Evolutionary conservation across 768 basidiomycete genomes (phyloP), one percentile per base, ranked within the genome.

Genomic region (Fomitopsis pulvina): DNA sequence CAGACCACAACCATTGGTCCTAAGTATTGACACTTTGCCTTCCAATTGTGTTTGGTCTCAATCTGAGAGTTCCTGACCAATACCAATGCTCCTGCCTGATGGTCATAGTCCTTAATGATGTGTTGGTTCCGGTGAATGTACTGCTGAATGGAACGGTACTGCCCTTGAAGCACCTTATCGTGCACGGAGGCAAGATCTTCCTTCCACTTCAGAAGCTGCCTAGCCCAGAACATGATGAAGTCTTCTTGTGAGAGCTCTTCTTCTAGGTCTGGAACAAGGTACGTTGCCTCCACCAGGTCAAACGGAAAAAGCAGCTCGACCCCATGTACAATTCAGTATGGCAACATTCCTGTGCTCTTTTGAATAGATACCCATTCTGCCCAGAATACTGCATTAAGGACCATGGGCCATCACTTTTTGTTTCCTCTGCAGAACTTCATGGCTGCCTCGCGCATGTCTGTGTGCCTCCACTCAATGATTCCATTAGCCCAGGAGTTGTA

Each of bases 341-440:
- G 70, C 0, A 66, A 69, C 38, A 60, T 67, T 0, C 71, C 70
- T 12, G 65, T 60, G 0, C 59, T 43, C 2, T 60, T 53, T 0
- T 62, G 52, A 0, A 60, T 50, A 0, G 70, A 71, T 0, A 72
- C 57, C 0, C 63, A 48, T 4, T 76, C 69, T 0, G 73, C 60
- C 70, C 70, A 73, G 16, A 75, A 62, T 0, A 67, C 54, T 1
- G 54, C 56, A 5, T 59, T 52, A 0, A 51, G 58, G 0, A 63
- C 46, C 6, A 52, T 38, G 3, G 61, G 41, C 63, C 64, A 65
- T n/a, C 54, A 51, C 16, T 18, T 45, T 5, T 46, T 12, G 28
- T 59, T 52, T 3, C 57, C 57, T 2, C 51, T 52, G 1, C 53
- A 52, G 5, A 52, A 44, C 44, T 63, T 63, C 37, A 59, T 41